Percentiles rank a stretch among this genome's conserved stretches.
Conservation (phyloP, 1,284 basidiomycete species). For the Phellinidium pouzarii region DNA sequence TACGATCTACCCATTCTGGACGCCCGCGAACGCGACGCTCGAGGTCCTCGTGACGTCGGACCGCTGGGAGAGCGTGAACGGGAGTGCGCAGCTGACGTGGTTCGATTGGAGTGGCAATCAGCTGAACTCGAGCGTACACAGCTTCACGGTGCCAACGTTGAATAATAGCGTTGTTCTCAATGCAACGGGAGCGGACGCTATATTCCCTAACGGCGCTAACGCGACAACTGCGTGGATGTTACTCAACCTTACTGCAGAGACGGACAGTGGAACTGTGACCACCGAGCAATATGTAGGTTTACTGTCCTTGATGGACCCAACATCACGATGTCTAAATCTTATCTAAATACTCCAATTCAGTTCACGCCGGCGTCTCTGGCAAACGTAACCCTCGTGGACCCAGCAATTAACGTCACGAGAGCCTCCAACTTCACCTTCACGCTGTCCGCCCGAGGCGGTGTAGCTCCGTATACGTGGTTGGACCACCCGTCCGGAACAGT, state of each 20-base stretch:
- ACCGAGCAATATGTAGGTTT: slow-evolving; percentile 47
- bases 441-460: slow-evolving; percentile 45
- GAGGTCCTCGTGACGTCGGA: slow-evolving; percentile 47
- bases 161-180: slow-evolving; percentile 44
- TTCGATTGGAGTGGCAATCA: slow-evolving; percentile 47
- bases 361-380: slow-evolving; percentile 48
- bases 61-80: slow-evolving; percentile 42
- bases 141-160: slow-evolving; percentile 41
- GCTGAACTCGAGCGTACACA: slow-evolving; percentile 32
- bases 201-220: slow-evolving; percentile 38
- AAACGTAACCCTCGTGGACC: slow-evolving; percentile 39
- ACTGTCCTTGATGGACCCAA: background rate
- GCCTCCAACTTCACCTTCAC: slow-evolving; percentile 39
- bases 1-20: slow-evolving; percentile 50
- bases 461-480: slow-evolving; percentile 53
- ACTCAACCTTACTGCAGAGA: slow-evolving; percentile 43
- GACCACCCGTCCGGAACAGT: slow-evolving; percentile 50
- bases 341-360: too few relatives aligned
- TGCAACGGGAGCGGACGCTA: slow-evolving; percentile 34
- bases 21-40: slow-evolving; percentile 39
- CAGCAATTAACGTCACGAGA: slow-evolving; percentile 35
- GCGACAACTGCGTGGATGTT: slow-evolving; percentile 44
- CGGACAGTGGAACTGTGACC: slow-evolving; percentile 36
- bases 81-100: slow-evolving; percentile 48
- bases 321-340: background rate